Evolutionary conservation across 345 rosid genomes (phyloP).

Genomic region (Moringa oleifera): DNA sequence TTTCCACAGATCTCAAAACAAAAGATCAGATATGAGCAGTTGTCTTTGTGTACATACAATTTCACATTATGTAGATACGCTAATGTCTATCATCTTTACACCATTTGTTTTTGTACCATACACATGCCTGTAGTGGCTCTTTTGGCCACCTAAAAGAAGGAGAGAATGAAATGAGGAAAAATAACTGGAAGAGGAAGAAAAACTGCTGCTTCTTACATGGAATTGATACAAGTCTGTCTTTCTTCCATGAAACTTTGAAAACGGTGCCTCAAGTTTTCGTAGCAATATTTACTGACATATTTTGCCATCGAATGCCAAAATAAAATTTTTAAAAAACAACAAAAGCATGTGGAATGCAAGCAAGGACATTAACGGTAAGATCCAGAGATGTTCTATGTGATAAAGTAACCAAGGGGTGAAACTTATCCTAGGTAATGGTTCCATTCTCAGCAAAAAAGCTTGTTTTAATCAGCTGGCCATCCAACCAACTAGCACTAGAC

Average conservation of each 20-base stretch:
- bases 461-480: neutral
- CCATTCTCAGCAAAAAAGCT: neutral
- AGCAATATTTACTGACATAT: neutral
- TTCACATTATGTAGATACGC: too few relatives aligned
- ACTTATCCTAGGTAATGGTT: neutral
- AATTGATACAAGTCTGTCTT: neutral
- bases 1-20: slow-evolving; percentile 8
- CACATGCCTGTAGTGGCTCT: neutral
- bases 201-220: neutral
- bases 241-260: neutral
- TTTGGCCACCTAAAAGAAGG: neutral
- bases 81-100: too few relatives aligned
- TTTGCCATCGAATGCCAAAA: neutral
- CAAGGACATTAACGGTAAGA: neutral
- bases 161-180: neutral
- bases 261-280: neutral
- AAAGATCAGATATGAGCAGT: too few relatives aligned
- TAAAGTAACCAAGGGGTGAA: neutral
- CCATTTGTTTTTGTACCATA: too few relatives aligned
- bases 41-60: too few relatives aligned
- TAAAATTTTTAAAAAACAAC: too few relatives aligned
- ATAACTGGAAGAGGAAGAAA: too few relatives aligned
- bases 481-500: too few relatives aligned
- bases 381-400: neutral
- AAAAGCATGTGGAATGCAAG: neutral